phyloP scores from a whole-genome alignment of 2,329 filamentous ascomycete species.

The Fusarium heterosporum region DNA sequence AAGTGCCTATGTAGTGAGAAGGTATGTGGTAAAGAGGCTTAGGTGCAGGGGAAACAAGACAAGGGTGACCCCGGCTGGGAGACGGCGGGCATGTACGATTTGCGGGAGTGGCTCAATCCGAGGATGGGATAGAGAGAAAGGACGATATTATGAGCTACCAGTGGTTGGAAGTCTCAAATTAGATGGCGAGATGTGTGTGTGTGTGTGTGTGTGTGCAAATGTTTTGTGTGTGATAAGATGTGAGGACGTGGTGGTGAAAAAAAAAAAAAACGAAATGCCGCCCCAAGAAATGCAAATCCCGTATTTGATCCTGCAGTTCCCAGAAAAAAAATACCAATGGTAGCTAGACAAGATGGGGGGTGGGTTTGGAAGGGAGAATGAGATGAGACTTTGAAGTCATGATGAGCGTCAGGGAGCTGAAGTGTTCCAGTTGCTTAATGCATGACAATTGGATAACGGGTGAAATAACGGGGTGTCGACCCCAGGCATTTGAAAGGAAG shows the following conservation, averaged over 20 bases:
- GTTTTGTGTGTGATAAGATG: slow-evolving; percentile 18
- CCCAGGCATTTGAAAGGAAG: neutral
- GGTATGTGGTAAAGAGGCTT: slow-evolving; percentile 30
- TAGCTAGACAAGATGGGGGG: slow-evolving; percentile 21
- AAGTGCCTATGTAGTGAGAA: slow-evolving; percentile 21
- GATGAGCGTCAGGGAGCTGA: slow-evolving; percentile 12
- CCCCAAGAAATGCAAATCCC: slow-evolving; percentile 26
- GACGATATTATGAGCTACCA: slow-evolving; percentile 37
- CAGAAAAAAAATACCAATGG: slow-evolving; percentile 35
- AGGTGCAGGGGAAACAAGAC: slow-evolving; percentile 32
- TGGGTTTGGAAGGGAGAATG: slow-evolving; percentile 35
- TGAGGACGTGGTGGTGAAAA: slow-evolving; percentile 8
- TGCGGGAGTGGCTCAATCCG: slow-evolving; percentile 43
- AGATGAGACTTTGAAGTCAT: slow-evolving; percentile 30
- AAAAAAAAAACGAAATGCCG: slow-evolving; percentile 38
- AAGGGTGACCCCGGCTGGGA: slow-evolving; percentile 32
- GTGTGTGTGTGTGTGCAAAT: neutral
- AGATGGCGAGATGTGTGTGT: slow-evolving; percentile 11
- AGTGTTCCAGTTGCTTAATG: slow-evolving; percentile 2
- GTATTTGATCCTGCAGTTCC: slow-evolving; percentile 32
- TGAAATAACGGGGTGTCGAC: neutral
- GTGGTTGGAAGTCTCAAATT: slow-evolving; percentile 41
- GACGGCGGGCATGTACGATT: slow-evolving; percentile 38
- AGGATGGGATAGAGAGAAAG: slow-evolving; percentile 16
- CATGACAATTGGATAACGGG: slow-evolving; percentile 2